Evolutionary conservation across 2,329 filamentous ascomycete species (phyloP), one percentile per base, ranked within the genome.

Genomic region (Lecanoromycetidae sp.): DNA sequence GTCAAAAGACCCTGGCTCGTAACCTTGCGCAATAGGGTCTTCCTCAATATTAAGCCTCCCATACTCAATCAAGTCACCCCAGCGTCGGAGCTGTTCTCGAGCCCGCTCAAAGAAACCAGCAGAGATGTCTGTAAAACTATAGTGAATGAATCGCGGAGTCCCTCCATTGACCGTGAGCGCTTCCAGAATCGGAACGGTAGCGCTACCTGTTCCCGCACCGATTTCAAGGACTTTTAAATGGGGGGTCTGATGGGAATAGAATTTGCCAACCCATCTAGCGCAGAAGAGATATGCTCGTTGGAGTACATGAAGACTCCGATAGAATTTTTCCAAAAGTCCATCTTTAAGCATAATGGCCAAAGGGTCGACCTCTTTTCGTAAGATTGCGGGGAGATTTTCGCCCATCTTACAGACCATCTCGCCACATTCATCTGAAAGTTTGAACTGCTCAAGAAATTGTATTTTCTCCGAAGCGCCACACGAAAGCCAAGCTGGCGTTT

Each of bases 1-100:
- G 34, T 63, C 61, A 34, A 60, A 63, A 1, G 54, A 49, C 2
- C 52, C 55, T 12, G 44, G 43, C 7, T 49, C 49, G 44, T 58
- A 59, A 9, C 57, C 59, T 43, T 62, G 60, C 1, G 13, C 36
- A 2, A 44, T 30, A 8, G 56, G 55, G 41, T 61, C 55, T 13
- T 49, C 37, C 3, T 60, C 58, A 20, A 60, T 52, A 35, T 63
- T 56, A 2, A 62, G 47, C 3, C 50, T 55, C 44, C 59, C 52
- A 43, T 56, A 63, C 5, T 25, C 27, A 3, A 56, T 36, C 12
- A 26, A 27, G 27, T 51, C 44, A 9, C 34, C 34, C 30, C 45
- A 54, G 3, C 19, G 15, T 5, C 34, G 29, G 15, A 57, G 50
- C 4, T 44, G 27, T 22, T 54, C 46, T 23, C 35, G 32, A 1